Evolutionary conservation across 805 yeast species (phyloP), one percentile per base, ranked within the genome.

Genomic region (Zygosaccharomyces pseudorouxii): DNA sequence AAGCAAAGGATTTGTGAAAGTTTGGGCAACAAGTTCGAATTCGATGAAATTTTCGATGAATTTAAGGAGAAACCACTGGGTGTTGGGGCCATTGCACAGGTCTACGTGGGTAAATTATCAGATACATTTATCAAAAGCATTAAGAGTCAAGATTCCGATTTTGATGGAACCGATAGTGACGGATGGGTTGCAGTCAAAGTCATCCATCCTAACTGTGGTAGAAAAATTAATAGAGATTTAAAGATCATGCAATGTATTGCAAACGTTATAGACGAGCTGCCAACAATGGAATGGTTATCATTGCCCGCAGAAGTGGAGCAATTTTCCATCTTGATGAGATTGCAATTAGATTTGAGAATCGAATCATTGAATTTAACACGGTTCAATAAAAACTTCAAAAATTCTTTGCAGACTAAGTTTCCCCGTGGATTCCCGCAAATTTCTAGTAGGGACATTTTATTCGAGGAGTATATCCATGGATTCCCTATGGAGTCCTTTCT

Each of bases 21-120:
- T 11, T 86, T 89, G 55, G 68, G 70, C 14, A 78, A 22, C 59
- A 73, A 57, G 68, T 46, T 45, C 20, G 73, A 7, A 20, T 77
- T 89, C 53, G 86, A 85, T 12, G 88, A 87, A 30, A 78, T 89
- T 5, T 93, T 92, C 65, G 89, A 83, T 27, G 88, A 84, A 54
- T 87, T 93, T 58, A 70, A 78, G 29, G 81, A 79, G 25, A 73
- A 64, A 33, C 98, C 98, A 0, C 70, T 90, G 5, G 99, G 99
- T 1, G 92, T 92, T n/a, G 99, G 99, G 11, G 97, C 99, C 1
- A 93, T 93, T 71, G 99, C 97, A 1, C 99, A 93, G 67, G 99
- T 93, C 2, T 87, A 92, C 67, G 67, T 78, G 33, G 97, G 86
- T 1, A 81, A 80, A 54, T 67, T 88, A 20, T 77, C 81, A 12